Conservation (phyloP, 371 early-diverging fungal genomes). For the Actinomortierella wolfii region DNA sequence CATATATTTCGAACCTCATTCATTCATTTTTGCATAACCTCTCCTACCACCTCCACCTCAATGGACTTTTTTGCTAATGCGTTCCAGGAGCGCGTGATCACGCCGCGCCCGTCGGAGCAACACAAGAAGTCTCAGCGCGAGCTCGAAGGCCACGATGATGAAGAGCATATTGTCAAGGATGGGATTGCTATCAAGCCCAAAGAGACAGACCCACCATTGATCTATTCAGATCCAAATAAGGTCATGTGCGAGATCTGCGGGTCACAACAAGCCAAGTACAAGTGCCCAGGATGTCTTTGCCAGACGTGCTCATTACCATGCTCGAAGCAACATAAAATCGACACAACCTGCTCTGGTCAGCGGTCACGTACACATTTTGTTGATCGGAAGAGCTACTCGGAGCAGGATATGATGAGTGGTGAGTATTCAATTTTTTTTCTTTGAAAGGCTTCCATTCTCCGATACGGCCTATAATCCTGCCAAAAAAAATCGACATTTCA, state of each 20-base stretch:
- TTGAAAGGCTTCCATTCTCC: not conserved
- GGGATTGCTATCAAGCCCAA: constrained; percentile 40
- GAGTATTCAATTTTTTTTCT: constrained; percentile 7
- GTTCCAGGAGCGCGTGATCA: constrained; percentile 22
- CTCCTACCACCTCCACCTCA: too few relatives aligned
- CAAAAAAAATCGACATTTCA: too few relatives aligned
- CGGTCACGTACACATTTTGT: constrained; percentile 67
- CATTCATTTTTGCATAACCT: too few relatives aligned
- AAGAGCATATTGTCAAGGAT: constrained; percentile 26
- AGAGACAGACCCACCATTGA: not conserved
- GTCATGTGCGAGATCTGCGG: constrained; percentile 40
- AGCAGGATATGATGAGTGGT: constrained; percentile 73
- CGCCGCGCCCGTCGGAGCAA: constrained; percentile 1
- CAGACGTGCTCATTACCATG: constrained; percentile 71
- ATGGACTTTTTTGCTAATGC: constrained; percentile 46
- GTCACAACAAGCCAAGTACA: constrained; percentile 56
- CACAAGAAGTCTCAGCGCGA: not conserved
- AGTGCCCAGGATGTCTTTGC: constrained; percentile 68
- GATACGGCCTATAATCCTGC: not conserved
- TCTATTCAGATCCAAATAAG: constrained; percentile 5
- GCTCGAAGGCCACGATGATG: not conserved
- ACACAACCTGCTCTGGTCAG: constrained; percentile 63
- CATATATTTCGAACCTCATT: too few relatives aligned
- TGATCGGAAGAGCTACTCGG: constrained; percentile 54
- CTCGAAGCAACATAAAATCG: constrained; percentile 65